Percentiles rank a stretch among this genome's conserved stretches.
Conservation (phyloP, 257 asterid species). For the Knoxia roxburghii region DNA sequence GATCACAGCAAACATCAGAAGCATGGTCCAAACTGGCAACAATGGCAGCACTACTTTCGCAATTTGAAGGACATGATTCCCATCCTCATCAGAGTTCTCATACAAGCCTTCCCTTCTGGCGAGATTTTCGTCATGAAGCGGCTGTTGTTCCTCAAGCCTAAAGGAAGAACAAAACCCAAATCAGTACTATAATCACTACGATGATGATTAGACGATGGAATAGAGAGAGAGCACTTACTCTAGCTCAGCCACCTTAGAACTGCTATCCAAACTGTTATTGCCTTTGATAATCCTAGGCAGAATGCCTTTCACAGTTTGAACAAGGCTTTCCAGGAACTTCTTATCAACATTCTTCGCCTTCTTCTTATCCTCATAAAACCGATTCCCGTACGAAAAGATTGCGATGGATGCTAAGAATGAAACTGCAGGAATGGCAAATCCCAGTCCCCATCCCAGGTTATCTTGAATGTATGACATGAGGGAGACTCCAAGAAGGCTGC, state of each 20-base stretch:
- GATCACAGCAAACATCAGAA: conserved; percentile 79
- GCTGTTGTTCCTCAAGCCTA: conserved; percentile 57
- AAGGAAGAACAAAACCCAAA: conserved; percentile 7
- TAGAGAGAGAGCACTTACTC: conserved; percentile 47
- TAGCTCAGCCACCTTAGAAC: conserved; percentile 40
- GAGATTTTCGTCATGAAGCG: conserved; percentile 30
- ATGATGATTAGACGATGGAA: neutral
- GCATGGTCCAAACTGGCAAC: conserved; percentile 76
- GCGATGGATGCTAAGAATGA: conserved; percentile 52
- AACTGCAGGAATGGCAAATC: conserved; percentile 72
- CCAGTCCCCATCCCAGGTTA: conserved; percentile 81
- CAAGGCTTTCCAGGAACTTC: conserved; percentile 27
- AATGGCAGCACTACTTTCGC: conserved; percentile 43
- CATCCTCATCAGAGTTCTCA: conserved; percentile 19
- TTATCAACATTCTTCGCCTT: conserved; percentile 17
- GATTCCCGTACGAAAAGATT: conserved; percentile 51
- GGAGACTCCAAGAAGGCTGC: conserved; percentile 75
- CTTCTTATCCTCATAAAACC: conserved; percentile 37
- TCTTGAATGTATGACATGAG: conserved; percentile 83
- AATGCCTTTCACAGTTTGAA: conserved; percentile 36
- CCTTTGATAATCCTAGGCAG: conserved; percentile 32
- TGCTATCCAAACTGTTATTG: conserved; percentile 20
- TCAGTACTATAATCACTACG: neutral
- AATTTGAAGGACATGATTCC: conserved; percentile 29
- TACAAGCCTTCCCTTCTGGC: conserved; percentile 4